Evolutionary conservation across 495 filamentous ascomycete genomes (phyloP), one percentile per base, ranked within the genome.

Genomic region (Acidiella bohemica): DNA sequence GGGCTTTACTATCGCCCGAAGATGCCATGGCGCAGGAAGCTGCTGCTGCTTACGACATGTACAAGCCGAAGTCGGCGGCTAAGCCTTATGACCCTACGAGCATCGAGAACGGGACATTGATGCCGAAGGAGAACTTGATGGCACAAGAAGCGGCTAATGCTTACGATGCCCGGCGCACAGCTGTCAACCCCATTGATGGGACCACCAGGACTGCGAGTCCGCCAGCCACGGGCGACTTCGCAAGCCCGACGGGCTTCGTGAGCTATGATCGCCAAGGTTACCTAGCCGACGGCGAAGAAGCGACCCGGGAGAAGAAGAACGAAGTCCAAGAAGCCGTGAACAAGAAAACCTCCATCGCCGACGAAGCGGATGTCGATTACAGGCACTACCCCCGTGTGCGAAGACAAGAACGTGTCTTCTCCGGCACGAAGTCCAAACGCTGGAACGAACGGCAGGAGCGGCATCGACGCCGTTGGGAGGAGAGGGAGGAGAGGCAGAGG

Each of bases 401-500:
- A 19, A 56, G 72, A 36, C 69, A 76, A 51, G 68, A 79, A 58
- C 57, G 61, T 18, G 70, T 75, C 24, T 76, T 71, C 47, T 73
- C 71, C 27, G 68, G 66, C 28, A 43, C 51, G 2, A 16, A 30
- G 29, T 45, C 51, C 45, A 55, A 63, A 36, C 51, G 35, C 30
- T 59, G 57, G 47, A 53, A 55, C 23, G 50, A 60, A 42, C 51
- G 21, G 42, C 61, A 46, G 4, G 46, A 57, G 13, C 58, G 56
- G 8, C 53, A 36, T 14, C 40, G 32, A 41, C 41, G 25, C 6
- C 20, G 31, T 3, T 23, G 22, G 17, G 31, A 43, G 26, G 9
- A 34, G 13, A 20, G 4, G 27, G 23, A 28, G 4, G 19, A 17
- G 20, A 10, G 27, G 3, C 3, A 13, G 20, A 17, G 41, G 16